Base-by-base conservation (phyloP, 768 basidiomycete species). In the Boletus rubescentipes region DNA sequence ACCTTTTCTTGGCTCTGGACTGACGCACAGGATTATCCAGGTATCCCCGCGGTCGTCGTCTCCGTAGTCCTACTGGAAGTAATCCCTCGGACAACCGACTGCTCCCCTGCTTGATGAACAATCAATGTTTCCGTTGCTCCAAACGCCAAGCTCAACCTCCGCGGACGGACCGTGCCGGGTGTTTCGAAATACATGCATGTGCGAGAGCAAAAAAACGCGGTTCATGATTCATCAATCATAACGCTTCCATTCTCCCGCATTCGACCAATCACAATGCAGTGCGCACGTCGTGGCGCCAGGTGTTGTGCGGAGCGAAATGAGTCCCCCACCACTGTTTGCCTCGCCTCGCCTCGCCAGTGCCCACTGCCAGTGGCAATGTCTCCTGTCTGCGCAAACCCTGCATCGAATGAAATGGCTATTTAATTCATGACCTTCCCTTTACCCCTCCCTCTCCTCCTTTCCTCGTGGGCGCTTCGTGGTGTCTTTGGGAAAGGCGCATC, bases 231-330 rank as follows among this genome's bases (percentile, higher is more conserved):
- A 26, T 26, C 26, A 26, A 26, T 16, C 12, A 32, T 30, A 40
- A 40, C 29, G 26, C 57, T 64, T 64, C 64, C 61, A 67, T 67
- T 64, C 53, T 41, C 36, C 36, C 23, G n/a, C 29, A 3, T 34
- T 4, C 8, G 32, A 34, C 38, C 21, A 42, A 34, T 64, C 60
- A 53, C 48, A 40, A 51, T 54, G 64, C 61, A n/a, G 51, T 60
- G 54, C 23, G 40, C 46, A 36, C 43, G 39, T 54, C 49, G 49
- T 57, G 55, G 48, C 40, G 34, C 35, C 20, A 38, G 18, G 32
- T 23, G 7, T 43, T 11, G 34, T 37, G 10, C 37, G 18, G 31
- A 11, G 26, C 16, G 50, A 50, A 35, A 47, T 50, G 23, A 20
- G n/a, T 6, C 43, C 51, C 41, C 53, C 18, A 26, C 48, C 61